Base-by-base conservation (phyloP, 371 early-diverging fungal genomes). In the Modicella reniformis region DNA sequence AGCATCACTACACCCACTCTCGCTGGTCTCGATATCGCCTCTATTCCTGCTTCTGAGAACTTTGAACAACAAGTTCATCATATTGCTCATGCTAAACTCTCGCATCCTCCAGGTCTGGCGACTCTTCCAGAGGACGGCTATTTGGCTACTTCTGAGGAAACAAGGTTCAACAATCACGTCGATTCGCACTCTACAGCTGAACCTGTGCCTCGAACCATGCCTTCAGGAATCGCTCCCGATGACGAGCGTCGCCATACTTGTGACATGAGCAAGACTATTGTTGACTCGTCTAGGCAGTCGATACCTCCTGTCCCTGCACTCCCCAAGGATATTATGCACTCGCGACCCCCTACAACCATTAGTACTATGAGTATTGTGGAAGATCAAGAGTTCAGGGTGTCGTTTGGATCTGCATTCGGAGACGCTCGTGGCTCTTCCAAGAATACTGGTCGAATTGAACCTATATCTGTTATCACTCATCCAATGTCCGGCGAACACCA, bases 181-280 rank as follows among this genome's bases (percentile, higher is more conserved):
- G 56, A 68, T 3, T 44, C 44, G 48, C 32, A 58, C 21, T 62
- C 61, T 1, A 41, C 13, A 2, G 41, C 59, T 0, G 59, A 68
- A 59, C 72, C 75, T 19, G 56, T 69, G 5, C 75, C 74, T 2
- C 62, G 74, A 8, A 37, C 37, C 32, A 30, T 50, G n/a, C 61
- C 33, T 10, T 73, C 80, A 17, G 71, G 74, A 7, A 59, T 72
- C n/a, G 44, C 68, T 13, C 12, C 65, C 21, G 67, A 67, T 28
- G 74, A 80, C 37, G 74, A 74, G 29, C 71, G 74, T 30, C 76
- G 73, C 5, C 76, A 79, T 30, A 75, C 82, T 2, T 80, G 80
- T 40, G 80, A 81, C 40, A 73, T 80, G 80, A 77, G 73, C 58
- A 65, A 73, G 64, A 54, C 47, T 13, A 70, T 75, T 13, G 32